Evolutionary conservation across 352 stramenopile genomes (phyloP).

Genomic region (Thalassiosira ordinaria): DNA sequence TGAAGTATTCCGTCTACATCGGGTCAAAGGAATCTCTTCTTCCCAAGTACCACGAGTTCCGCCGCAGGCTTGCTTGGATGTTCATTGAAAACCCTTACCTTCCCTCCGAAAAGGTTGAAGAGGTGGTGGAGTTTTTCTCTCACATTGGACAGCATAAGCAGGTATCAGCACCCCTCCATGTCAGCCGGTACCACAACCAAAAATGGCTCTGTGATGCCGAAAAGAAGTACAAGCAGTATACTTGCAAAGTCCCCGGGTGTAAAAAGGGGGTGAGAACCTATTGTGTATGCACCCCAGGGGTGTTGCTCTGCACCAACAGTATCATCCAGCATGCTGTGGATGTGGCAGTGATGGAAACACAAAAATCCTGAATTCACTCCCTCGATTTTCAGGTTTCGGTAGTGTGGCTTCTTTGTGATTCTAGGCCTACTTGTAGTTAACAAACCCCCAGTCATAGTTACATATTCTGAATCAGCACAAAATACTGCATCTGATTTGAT

Average conservation of each 20-base stretch:
- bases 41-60: neutral
- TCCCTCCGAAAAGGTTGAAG: neutral
- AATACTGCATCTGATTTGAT: neutral
- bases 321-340: too few species aligned
- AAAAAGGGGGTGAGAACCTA: neutral
- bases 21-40: neutral
- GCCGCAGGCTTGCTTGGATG: neutral
- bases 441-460: neutral
- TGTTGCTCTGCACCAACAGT: too few species aligned
- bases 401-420: neutral
- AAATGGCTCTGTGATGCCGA: neutral
- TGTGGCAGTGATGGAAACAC: too few species aligned
- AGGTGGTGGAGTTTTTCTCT: neutral
- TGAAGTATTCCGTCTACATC: neutral
- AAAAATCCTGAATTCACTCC: too few species aligned
- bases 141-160: neutral
- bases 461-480: neutral
- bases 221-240: neutral
- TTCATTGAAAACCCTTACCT: neutral
- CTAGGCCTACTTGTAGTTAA: neutral
- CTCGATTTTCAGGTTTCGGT: too few species aligned
- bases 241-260: too few species aligned
- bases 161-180: too few species aligned
- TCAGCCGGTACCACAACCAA: too few species aligned
- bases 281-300: too few species aligned